Base-by-base conservation (phyloP, 1,139 yeast genomes). In the Debaryomycetaceae sp. region DNA sequence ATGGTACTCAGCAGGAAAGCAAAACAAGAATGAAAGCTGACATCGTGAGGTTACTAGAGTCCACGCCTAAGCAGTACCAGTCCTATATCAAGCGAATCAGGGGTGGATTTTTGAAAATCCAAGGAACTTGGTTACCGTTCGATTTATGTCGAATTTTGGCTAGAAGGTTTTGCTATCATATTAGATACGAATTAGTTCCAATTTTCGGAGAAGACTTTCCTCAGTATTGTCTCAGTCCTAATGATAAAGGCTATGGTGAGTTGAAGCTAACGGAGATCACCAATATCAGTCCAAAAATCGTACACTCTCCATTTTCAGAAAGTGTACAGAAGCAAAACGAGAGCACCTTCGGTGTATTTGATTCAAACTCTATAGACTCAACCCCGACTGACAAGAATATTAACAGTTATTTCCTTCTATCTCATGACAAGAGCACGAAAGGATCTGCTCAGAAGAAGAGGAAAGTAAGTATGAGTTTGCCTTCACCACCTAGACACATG, bases 91-190 rank as follows among this genome's bases (percentile, higher is more conserved):
- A 81, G 50, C 74, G 96, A 37, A 88, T 89, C 16, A 69, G 97
- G 41, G 98, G 98, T 34, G 98, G 97, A 3, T 87, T 82, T 53
- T 73, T 91, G 50, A 89, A 88, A 67, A 87, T 91, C 51, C 98
- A 91, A 65, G 98, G 98, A 2, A 88, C 96, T 5, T 91, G 97
- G 97, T 65, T 89, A 33, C 95, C 96, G 1, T 84, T 67, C 56
- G 75, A 75, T 13, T 70, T 86, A 37, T 91, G 95, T 34, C 73
- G 73, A 48, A 65, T 77, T 24, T 67, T 91, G 40, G 95, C 96
- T 4, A 63, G 79, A 33, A 75, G 86, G 41, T 86, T 89, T 51
- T 87, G 95, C 61, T 88, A 77, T 60, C 78, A 82, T 46, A 85
- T 91, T 36, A 70, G 97, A 44, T 84, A 70, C 59, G 79, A 87